Conservation (phyloP, 140 eudicot genomes). For the Anethum foeniculum region DNA sequence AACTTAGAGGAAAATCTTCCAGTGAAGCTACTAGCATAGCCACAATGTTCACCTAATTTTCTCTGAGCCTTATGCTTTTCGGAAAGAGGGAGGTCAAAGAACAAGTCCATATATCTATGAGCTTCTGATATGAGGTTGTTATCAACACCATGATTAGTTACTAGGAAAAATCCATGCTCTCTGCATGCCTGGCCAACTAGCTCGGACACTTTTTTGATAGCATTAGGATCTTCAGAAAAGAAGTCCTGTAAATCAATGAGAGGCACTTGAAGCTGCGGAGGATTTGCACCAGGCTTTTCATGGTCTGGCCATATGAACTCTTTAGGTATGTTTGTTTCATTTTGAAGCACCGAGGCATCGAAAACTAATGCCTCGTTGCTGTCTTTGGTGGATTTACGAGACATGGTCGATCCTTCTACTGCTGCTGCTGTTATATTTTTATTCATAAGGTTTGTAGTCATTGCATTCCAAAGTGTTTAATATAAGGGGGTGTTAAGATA, state of each 20-base stretch:
- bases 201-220: slow-evolving; percentile 24
- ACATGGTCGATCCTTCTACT: slow-evolving; percentile 1
- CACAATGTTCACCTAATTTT: slow-evolving; percentile 50
- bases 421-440: slow-evolving; percentile 13
- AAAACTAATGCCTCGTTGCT: slow-evolving; percentile 33
- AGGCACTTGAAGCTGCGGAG: slow-evolving; percentile 31
- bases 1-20: slow-evolving; percentile 54
- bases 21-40: slow-evolving; percentile 59
- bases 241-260: slow-evolving; percentile 43
- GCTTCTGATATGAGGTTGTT: slow-evolving; percentile 35
- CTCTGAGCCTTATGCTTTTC: slow-evolving; percentile 52
- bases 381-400: slow-evolving; percentile 13
- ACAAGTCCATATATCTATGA: slow-evolving; percentile 38
- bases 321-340: slow-evolving; percentile 53
- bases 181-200: slow-evolving; percentile 39
- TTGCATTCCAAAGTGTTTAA: slow-evolving; percentile 19
- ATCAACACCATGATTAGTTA: slow-evolving; percentile 55
- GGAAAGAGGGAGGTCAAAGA: slow-evolving; percentile 45
- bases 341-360: slow-evolving; percentile 43
- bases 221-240: slow-evolving; percentile 25
- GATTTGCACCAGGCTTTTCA: slow-evolving; percentile 44
- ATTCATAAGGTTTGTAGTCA: slow-evolving; percentile 30
- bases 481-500: not conserved
- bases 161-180: slow-evolving; percentile 48
- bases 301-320: slow-evolving; percentile 85